phyloP scores from a whole-genome alignment of 306 rosid species.

The Rosa lucieae region DNA sequence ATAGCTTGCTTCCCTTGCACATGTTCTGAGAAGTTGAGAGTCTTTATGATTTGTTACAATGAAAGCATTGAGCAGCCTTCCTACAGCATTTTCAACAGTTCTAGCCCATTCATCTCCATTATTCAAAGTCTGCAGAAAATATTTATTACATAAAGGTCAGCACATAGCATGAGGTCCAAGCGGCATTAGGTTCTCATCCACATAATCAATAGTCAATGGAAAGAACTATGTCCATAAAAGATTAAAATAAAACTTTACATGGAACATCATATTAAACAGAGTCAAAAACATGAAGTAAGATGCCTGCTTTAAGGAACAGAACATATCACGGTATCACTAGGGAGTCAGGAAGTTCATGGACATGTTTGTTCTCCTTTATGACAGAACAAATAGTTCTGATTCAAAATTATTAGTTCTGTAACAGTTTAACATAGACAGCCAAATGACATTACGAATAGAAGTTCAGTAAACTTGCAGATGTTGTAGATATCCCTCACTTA shows the following conservation, averaged over 20 bases:
- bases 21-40: constrained; percentile 69
- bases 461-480: neutral
- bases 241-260: too few species aligned
- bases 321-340: too few species aligned
- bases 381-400: neutral
- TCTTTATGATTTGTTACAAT: constrained; percentile 85
- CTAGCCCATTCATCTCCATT: constrained; percentile 74
- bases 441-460: neutral
- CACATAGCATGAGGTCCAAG: neutral
- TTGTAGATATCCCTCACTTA: constrained; percentile 27
- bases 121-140: constrained; percentile 61
- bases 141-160: neutral
- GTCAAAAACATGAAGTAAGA: too few species aligned
- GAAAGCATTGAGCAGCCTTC: constrained; percentile 84
- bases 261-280: too few species aligned
- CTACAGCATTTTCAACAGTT: constrained; percentile 79
- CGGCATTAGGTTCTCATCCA: neutral
- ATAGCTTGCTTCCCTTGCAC: constrained; percentile 73
- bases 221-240: neutral
- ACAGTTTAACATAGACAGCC: neutral
- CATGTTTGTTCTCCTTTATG: neutral
- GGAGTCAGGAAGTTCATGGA: too few species aligned
- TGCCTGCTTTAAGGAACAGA: too few species aligned
- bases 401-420: neutral
- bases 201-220: neutral